Base-by-base conservation (phyloP, 441 rosid genomes). In the Croton laevigatus region DNA sequence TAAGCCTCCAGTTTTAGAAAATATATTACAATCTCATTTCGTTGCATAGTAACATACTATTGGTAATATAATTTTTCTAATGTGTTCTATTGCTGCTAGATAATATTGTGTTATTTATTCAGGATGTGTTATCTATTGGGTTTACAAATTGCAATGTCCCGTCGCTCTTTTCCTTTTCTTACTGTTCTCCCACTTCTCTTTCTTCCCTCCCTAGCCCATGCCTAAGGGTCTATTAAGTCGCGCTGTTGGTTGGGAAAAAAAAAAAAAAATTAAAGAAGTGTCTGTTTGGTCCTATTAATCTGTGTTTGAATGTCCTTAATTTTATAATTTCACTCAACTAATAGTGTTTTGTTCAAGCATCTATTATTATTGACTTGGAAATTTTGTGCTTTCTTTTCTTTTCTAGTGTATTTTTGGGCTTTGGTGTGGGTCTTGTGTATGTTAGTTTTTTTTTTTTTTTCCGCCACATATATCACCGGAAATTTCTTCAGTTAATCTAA, bases 391-490 rank as follows among this genome's bases (percentile, higher is more conserved):
- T 13, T 61, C 13, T n/a, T 4, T 52, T 34, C 6, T 55, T 20
- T 60, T 6, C 20, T 59, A n/a, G 57, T 17, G n/a, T 65, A 45
- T 55, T 55, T 71, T 60, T 37, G 23, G 23, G 58, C 59, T 70
- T 32, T 27, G 66, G 14, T 32, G 59, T 51, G 20, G 46, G 42
- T 48, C 7, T 4, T 6, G 52, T 32, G 8, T 4, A 4, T 27
- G n/a, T 13, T 5, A 51, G 0, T 16, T 38, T 38, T 38, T 40
- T 8, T 38, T 17, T 6, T 40, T n/a, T n/a, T n/a, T n/a, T n/a
- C n/a, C n/a, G n/a, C 42, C 0, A 38, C 8, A 17, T 60, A n/a
- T n/a, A 60, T 8, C 3, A 59, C 42, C 40, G 5, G n/a, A 36
- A 59, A 36, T 16, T 59, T 59, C 20, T 6, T 36, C 8, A 4